Base-by-base conservation (phyloP, 495 filamentous ascomycete genomes). In the Thozetella sp. region DNA sequence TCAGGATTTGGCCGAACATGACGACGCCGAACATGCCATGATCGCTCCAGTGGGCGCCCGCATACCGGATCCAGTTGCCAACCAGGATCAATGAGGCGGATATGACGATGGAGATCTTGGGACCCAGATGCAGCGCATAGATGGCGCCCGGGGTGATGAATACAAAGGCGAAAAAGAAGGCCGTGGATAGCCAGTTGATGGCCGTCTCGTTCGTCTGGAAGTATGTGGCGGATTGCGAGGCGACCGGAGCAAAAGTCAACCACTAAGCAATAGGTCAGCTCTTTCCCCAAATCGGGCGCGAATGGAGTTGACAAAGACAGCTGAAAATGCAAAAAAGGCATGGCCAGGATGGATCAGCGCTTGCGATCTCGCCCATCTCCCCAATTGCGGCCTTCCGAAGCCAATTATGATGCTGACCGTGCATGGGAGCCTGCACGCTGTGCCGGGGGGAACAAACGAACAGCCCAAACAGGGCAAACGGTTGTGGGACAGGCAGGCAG, bases 61-160 rank as follows among this genome's bases (percentile, higher is more conserved):
- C 92, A 76, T 94, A 97, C 59, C 95, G 89, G 64, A 99, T 86
- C 93, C 94, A 97, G 76, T 96, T 97, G 1, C 94, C 95, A 0
- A 87, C 64, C 1, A 98, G 80, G 17, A 92, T 78, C 19, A 99
- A 82, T 2, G 86, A 67, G 15, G 92, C 89, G 2, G 92, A 82
- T 40, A 70, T 80, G 48, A 96, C 77, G 69, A 98, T 93, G 55
- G 91, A 86, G 22, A 77, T 81, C 73, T 90, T 95, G 12, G 93
- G 91, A 22, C 90, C 89, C 70, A 79, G 83, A 71, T 97, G 89
- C 51, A 99, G 82, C 48, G 86, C 87, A 72, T 88, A 91, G 63
- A 97, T 88, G 26, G 88, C 86, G 20, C 88, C 69, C 72, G 94
- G 94, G 12, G 86, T 85, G 52, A 87, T 80, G 61, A 84, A 76